These are phyloP conservation scores for Bjerkandera adusta DNA, from an alignment of 1,284 basidiomycete species.

Conservation along the genomic window DNA sequence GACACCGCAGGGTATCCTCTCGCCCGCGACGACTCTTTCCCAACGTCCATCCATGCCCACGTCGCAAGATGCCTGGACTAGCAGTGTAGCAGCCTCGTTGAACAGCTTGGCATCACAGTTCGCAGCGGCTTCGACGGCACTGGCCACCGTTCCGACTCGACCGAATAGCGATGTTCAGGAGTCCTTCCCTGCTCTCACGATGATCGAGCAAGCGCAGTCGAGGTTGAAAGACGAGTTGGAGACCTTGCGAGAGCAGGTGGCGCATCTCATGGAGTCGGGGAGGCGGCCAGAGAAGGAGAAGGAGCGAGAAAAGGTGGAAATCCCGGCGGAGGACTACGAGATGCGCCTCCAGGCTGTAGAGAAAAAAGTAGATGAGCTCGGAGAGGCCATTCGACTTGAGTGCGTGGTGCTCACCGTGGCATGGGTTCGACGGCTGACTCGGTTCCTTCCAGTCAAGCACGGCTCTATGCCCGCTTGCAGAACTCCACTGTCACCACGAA, in stretches of 20 bases:
- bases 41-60: not conserved
- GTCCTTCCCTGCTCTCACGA: constrained; percentile 6
- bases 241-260: constrained; percentile 25
- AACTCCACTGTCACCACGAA: constrained; percentile 32
- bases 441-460: constrained; percentile 30
- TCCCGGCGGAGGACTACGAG: constrained; percentile 16
- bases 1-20: constrained; percentile 13
- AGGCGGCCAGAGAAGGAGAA: constrained; percentile 12
- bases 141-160: constrained; percentile 27
- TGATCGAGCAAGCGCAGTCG: constrained; percentile 24
- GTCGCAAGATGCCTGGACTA: constrained; percentile 21
- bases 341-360: constrained; percentile 29
- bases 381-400: constrained; percentile 35
- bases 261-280: constrained; percentile 9
- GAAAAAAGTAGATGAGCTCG: constrained; percentile 30
- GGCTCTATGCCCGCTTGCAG: constrained; percentile 34
- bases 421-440: not conserved
- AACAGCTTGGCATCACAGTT: constrained; percentile 40
- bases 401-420: constrained; percentile 20
- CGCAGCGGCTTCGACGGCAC: constrained; percentile 37
- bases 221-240: constrained; percentile 27
- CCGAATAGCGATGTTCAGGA: constrained; percentile 2
- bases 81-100: constrained; percentile 35
- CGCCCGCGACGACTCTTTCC: constrained; percentile 3
- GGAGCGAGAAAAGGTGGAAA: constrained; percentile 16